These are phyloP conservation scores for Xylariomycetidae sp. DNA, from an alignment of 2,329 filamentous ascomycete species.

Conservation along the genomic window DNA sequence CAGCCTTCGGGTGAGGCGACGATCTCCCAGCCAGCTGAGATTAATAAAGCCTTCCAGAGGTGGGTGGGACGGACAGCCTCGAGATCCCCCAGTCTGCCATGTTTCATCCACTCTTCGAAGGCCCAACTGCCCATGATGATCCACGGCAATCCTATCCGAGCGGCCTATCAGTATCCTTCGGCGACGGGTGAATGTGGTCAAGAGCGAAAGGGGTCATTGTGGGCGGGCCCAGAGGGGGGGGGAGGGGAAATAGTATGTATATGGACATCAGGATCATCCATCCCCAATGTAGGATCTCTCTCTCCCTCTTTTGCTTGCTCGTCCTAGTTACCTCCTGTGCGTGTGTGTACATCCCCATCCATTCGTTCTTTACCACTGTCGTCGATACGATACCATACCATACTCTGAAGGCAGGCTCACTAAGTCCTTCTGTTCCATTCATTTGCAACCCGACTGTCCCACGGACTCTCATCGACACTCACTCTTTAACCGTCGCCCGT, in stretches of 20 bases:
- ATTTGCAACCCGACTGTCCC: background rate
- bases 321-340: too few relatives aligned
- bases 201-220: too few relatives aligned
- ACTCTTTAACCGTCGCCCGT: conserved; percentile 3
- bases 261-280: conserved; percentile 5
- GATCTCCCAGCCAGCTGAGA: too few relatives aligned
- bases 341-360: conserved; percentile 5
- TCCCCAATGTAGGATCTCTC: background rate
- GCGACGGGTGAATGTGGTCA: too few relatives aligned
- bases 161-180: too few relatives aligned
- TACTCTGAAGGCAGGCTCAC: too few relatives aligned
- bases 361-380: conserved; percentile 11
- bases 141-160: conserved; percentile 10
- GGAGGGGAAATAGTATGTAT: conserved; percentile 5
- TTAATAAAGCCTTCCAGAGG: too few relatives aligned
- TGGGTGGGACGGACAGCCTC: too few relatives aligned
- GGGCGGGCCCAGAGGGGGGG: conserved; percentile 2
- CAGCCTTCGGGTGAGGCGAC: too few relatives aligned
- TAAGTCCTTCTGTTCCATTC: conserved; percentile 5
- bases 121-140: conserved; percentile 9
- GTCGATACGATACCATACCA: conserved; percentile 4
- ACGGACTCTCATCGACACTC: background rate
- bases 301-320: conserved; percentile 1
- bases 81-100: conserved; percentile 12
- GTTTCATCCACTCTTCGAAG: conserved; percentile 19